Evolutionary conservation across 257 asterid species (phyloP).

Genomic region (Phtheirospermum japonicum): DNA sequence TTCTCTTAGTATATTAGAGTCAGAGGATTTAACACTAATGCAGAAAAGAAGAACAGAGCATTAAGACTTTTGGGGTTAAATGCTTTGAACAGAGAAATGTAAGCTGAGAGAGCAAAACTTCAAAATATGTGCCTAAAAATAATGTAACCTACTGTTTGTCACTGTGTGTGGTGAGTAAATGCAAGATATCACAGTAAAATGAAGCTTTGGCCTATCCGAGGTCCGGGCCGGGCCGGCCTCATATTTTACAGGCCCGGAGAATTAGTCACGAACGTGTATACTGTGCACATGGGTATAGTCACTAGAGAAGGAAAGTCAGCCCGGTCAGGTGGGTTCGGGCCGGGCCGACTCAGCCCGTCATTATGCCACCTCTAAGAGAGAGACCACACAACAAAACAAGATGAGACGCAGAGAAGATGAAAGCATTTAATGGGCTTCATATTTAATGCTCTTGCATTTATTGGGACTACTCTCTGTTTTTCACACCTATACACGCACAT

Average conservation of each 20-base stretch:
- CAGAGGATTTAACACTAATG: background rate
- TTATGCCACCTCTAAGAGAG: background rate
- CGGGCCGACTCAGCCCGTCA: no score
- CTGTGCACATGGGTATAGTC: no score
- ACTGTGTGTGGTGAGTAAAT: slow-evolving; percentile 40
- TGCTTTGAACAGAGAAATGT: slow-evolving; percentile 16
- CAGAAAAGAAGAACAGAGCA: slow-evolving; percentile 4
- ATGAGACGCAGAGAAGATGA: slow-evolving; percentile 27
- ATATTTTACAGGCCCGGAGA: no score
- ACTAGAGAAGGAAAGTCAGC: no score
- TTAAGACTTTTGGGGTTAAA: slow-evolving; percentile 12
- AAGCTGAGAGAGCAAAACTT: slow-evolving; percentile 20
- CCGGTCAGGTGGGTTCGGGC: no score
- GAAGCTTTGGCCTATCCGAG: no score
- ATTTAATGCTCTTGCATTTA: slow-evolving; percentile 34
- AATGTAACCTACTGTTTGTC: slow-evolving; percentile 14
- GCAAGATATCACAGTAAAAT: slow-evolving; percentile 30
- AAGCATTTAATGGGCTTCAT: slow-evolving; percentile 38
- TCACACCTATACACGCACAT: slow-evolving; percentile 26
- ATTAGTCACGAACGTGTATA: no score
- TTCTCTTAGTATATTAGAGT: background rate
- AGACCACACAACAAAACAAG: slow-evolving; percentile 27
- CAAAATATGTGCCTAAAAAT: slow-evolving; percentile 21
- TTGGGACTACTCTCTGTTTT: slow-evolving; percentile 24
- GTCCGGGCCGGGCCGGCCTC: no score